Conservation (phyloP, 2,329 filamentous ascomycete genomes). For the Cladosporium velox region DNA sequence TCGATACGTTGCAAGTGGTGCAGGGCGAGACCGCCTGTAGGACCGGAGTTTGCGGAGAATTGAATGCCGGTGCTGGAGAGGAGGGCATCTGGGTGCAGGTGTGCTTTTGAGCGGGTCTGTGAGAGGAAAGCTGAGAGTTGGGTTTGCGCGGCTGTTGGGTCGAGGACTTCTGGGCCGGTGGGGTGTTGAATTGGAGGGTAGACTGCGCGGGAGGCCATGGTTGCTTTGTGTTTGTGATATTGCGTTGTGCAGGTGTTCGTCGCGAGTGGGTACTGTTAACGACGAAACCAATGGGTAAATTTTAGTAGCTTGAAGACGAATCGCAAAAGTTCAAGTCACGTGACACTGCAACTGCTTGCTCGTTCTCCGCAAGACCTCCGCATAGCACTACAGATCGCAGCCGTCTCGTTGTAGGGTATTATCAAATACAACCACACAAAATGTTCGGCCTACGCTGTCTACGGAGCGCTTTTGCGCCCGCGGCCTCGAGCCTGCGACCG, state of each 20-base stretch:
- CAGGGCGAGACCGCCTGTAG: slow-evolving; percentile 51
- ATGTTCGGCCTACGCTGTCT: slow-evolving; percentile 28
- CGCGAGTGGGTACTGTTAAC: not conserved
- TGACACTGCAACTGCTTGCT: not conserved
- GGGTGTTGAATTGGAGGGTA: slow-evolving; percentile 43
- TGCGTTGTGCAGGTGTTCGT: not conserved
- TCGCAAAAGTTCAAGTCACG: not conserved
- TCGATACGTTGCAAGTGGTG: slow-evolving; percentile 57
- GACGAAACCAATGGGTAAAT: slow-evolving; percentile 8
- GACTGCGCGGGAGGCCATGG: slow-evolving; percentile 26
- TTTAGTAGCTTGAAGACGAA: slow-evolving; percentile 1
- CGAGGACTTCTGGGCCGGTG: slow-evolving; percentile 35
- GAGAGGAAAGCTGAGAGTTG: slow-evolving; percentile 45
- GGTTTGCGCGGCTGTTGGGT: slow-evolving; percentile 37
- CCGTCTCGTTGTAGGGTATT: not conserved
- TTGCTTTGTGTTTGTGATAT: not conserved
- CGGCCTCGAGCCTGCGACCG: slow-evolving; percentile 10
- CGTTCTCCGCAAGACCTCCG: not conserved
- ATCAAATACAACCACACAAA: not conserved
- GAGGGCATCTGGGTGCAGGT: slow-evolving; percentile 52
- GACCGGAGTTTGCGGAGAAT: slow-evolving; percentile 46
- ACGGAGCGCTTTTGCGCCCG: slow-evolving; percentile 20
- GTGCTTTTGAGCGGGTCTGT: slow-evolving; percentile 43
- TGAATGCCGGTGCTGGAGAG: slow-evolving; percentile 46
- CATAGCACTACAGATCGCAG: not conserved